These are phyloP conservation scores for Metschnikowia hibisci DNA, from an alignment of 805 yeast species.

Conservation along the genomic window DNA sequence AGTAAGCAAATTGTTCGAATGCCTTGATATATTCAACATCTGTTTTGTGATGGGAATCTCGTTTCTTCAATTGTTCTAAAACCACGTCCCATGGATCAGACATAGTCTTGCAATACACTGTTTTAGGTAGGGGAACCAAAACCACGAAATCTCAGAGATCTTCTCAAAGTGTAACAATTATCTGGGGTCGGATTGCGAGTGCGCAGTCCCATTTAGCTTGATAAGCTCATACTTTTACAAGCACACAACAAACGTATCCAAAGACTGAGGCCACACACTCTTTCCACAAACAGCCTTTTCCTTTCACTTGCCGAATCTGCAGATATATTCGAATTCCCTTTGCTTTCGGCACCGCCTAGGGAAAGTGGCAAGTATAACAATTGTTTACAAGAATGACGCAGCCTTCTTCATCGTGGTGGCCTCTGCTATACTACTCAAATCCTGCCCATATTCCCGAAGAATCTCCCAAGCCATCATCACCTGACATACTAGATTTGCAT, in stretches of 20 bases:
- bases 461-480: not conserved
- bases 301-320: no score
- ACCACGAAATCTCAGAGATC: no score
- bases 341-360: no score
- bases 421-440: not conserved
- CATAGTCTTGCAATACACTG: conserved; percentile 2
- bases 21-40: conserved; percentile 32
- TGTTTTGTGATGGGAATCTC: conserved; percentile 33
- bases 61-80: conserved; percentile 20
- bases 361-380: not conserved
- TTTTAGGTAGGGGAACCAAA: no score
- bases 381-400: not conserved
- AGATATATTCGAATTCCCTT: no score
- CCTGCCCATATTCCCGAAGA: not conserved
- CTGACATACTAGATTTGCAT: not conserved
- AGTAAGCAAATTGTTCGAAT: conserved; percentile 27
- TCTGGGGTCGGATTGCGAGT: conserved; percentile 2
- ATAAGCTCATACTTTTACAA: not conserved
- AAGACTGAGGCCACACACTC: no score
- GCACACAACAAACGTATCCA: no score
- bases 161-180: not conserved
- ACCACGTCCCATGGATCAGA: conserved; percentile 24
- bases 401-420: conserved; percentile 2
- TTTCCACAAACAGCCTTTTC: no score
- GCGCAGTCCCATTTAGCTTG: conserved; percentile 3